These are phyloP conservation scores for Iberis pinnata DNA, from an alignment of 345 rosid genomes.

Conservation along the genomic window DNA sequence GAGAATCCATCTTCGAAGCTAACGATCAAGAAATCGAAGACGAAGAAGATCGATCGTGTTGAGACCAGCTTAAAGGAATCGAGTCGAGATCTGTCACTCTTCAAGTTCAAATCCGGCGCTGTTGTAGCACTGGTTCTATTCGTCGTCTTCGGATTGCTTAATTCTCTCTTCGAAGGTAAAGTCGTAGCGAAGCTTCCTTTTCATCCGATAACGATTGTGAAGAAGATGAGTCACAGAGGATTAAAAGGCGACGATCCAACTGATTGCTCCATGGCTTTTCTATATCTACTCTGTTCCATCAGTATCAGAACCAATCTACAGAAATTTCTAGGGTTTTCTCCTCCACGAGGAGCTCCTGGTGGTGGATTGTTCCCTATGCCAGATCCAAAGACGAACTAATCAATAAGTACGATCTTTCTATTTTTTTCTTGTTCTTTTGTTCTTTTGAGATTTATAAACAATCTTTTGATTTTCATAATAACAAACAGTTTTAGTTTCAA, in stretches of 20 bases:
- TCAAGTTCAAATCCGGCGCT: constrained; percentile 99
- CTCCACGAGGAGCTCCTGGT: constrained; percentile 64
- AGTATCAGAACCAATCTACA: constrained; percentile 86
- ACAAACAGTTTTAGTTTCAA: too few species aligned
- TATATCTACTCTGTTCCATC: constrained; percentile 75
- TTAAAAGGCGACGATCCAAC: constrained; percentile 73
- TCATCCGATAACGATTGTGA: constrained; percentile 64
- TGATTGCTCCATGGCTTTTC: constrained; percentile 96
- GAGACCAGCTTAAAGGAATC: constrained; percentile 89
- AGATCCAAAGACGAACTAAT: constrained; percentile 78
- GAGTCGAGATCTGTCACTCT: constrained; percentile 85
- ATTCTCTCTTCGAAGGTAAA: constrained; percentile 90
- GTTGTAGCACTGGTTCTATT: constrained; percentile 89
- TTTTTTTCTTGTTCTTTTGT: neutral
- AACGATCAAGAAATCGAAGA: constrained; percentile 60
- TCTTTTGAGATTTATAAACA: neutral
- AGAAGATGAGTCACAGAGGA: constrained; percentile 94
- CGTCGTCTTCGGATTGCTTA: constrained; percentile 81
- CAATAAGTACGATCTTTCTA: constrained; percentile 9
- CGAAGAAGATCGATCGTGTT: constrained; percentile 95
- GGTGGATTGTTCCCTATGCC: constrained; percentile 91
- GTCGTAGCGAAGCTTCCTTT: constrained; percentile 89
- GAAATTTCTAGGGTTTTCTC: constrained; percentile 74
- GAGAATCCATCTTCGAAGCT: constrained; percentile 46
- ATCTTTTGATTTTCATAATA: neutral